Base-by-base conservation (phyloP, 129 eudicot genomes). In the Rutidosis leptorrhynchoides region DNA sequence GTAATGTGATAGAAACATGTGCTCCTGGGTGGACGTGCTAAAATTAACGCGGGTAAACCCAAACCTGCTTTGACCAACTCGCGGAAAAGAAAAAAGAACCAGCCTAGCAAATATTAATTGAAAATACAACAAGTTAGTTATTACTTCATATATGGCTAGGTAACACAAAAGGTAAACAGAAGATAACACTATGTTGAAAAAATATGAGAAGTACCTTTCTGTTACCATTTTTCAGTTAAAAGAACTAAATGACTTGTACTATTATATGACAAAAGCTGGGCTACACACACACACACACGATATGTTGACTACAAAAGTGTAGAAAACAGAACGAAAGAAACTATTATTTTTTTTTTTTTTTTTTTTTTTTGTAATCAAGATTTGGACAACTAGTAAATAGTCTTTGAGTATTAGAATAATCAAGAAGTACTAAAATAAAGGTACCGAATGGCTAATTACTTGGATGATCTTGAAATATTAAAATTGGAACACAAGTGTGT, bases 401-500 rank as follows among this genome's bases (percentile, higher is more conserved):
- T 24, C 35, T 57, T 24, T 57, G 21, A 57, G 62, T 37, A 4
- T 57, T 28, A 25, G 62, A 46, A 56, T 56, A 27, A 4, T 53
- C 15, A 53, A 51, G 17, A 25, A 61, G 16, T 32, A 33, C 66
- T 33, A 15, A 33, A 2, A 33, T 21, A 20, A 62, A 20, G 49
- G 21, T 21, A 46, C 14, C 1, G 51, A 62, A 20, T 21, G 51
- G n/a, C 29, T 33, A 62, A 58, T 58, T 58, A 5, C 51, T 62
- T 62, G 0, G 46, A 27, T 4, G 24, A 17, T 46, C 26, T 45
- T 23, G 40, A 62, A 19, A 72, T 64, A 40, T 55, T 12, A 16
- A 27, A 27, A 69, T 33, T 33, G 49, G 24, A 74, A 26, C 19
- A 67, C 33, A 69, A 12, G 25, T 15, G 69, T 69, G 64, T 86